These are phyloP conservation scores for Flaveria ramosissima DNA, from an alignment of 129 eudicot genomes.

Conservation along the genomic window DNA sequence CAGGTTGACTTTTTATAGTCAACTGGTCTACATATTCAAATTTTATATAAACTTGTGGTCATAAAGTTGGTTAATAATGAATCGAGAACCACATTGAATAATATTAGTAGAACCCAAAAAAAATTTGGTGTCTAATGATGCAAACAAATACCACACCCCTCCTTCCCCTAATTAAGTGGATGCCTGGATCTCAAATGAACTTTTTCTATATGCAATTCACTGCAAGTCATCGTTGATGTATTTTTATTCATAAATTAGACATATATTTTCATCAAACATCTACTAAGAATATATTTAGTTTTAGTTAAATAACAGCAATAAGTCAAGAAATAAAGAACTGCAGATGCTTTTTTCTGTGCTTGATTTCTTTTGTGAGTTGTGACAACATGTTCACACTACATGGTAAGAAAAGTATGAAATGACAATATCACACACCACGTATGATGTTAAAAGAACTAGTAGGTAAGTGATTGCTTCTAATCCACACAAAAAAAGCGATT, in stretches of 20 bases:
- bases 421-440: too few species aligned
- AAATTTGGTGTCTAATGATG: neutral
- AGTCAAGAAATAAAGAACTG: neutral
- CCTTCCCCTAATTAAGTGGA: neutral
- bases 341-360: neutral
- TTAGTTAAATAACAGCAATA: neutral
- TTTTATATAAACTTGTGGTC: neutral
- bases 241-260: neutral
- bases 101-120: neutral
- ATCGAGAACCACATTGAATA: neutral
- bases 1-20: neutral
- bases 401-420: too few species aligned
- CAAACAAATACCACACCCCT: neutral
- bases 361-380: neutral
- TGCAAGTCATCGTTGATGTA: neutral
- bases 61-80: neutral
- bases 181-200: neutral
- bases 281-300: neutral
- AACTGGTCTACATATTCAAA: neutral
- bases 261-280: conserved; percentile 5
- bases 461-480: neutral
- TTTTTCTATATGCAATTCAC: neutral
- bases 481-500: neutral
- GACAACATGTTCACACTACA: too few species aligned
- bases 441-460: too few species aligned